phyloP scores from a whole-genome alignment of 176 grass and related monocot species.

The Carex pumila region DNA sequence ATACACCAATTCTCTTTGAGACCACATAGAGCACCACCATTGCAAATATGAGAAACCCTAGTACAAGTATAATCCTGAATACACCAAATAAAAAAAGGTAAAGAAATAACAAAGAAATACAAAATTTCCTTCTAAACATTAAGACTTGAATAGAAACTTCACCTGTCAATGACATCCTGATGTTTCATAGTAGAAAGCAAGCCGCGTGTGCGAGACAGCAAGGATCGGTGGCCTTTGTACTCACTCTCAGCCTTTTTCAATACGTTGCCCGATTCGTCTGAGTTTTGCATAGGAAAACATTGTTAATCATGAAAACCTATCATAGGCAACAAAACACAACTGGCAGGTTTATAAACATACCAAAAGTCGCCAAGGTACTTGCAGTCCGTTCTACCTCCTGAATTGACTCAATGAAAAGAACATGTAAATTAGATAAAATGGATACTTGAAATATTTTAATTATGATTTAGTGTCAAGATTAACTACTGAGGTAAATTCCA shows the following conservation, averaged over 20 bases:
- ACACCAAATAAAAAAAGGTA: constrained; percentile 11
- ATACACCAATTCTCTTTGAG: constrained; percentile 50
- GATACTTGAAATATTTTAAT: not conserved
- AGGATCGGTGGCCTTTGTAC: constrained; percentile 88
- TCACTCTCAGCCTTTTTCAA: constrained; percentile 67
- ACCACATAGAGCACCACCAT: constrained; percentile 49
- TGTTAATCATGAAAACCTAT: no score
- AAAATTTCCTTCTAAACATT: not conserved
- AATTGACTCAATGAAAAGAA: constrained; percentile 14
- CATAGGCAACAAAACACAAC: no score
- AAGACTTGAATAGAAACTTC: not conserved
- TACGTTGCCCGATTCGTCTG: constrained; percentile 85
- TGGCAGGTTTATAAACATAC: constrained; percentile 27
- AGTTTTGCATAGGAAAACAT: not conserved
- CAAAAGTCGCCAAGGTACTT: constrained; percentile 69
- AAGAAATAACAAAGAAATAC: not conserved
- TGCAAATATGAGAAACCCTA: constrained; percentile 58
- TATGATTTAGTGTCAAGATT: not conserved
- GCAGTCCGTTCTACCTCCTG: constrained; percentile 51
- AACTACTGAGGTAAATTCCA: not conserved
- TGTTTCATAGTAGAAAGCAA: constrained; percentile 76
- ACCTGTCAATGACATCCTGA: constrained; percentile 93
- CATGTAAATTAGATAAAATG: not conserved
- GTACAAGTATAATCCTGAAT: constrained; percentile 53
- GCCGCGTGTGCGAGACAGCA: constrained; percentile 57